phyloP scores from a whole-genome alignment of 441 rosid species.

The Iberis amara region DNA sequence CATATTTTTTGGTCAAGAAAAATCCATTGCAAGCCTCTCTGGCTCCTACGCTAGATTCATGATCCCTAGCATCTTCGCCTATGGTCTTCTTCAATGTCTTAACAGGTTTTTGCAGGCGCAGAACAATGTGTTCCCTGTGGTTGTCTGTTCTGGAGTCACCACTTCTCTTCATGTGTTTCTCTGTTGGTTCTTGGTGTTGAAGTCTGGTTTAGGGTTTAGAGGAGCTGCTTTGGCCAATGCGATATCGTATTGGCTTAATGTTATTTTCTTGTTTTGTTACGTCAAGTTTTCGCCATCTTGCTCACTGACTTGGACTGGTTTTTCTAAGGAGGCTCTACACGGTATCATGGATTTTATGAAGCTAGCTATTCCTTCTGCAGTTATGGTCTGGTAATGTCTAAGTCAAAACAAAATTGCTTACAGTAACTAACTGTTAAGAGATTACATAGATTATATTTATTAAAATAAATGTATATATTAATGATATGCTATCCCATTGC shows the following conservation, averaged over 20 bases:
- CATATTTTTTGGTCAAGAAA: slow-evolving; percentile 36
- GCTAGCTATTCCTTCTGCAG: slow-evolving; percentile 26
- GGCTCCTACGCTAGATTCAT: slow-evolving; percentile 43
- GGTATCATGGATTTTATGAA: slow-evolving; percentile 9
- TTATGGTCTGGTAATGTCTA: slow-evolving; percentile 25
- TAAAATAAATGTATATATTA: too few species aligned
- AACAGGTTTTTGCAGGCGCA: slow-evolving; percentile 49
- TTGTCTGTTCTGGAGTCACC: slow-evolving; percentile 37
- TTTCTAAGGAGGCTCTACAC: slow-evolving; percentile 24
- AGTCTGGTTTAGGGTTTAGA: slow-evolving; percentile 39
- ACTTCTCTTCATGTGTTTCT: slow-evolving; percentile 34
- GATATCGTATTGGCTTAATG: slow-evolving; percentile 46
- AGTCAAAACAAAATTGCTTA: too few species aligned
- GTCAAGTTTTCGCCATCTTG: slow-evolving; percentile 44
- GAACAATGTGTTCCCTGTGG: slow-evolving; percentile 41
- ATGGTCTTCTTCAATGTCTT: slow-evolving; percentile 39
- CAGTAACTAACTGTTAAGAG: too few species aligned
- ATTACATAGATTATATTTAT: too few species aligned
- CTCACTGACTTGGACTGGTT: slow-evolving; percentile 46
- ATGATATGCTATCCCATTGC: too few species aligned
- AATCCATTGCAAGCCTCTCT: slow-evolving; percentile 38
- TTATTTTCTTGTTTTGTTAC: slow-evolving; percentile 32
- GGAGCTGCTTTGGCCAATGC: slow-evolving; percentile 54
- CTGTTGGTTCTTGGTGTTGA: slow-evolving; percentile 46
- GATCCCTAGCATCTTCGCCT: slow-evolving; percentile 46